phyloP scores from a whole-genome alignment of 129 eudicot species.

The Flaveria ramosissima region DNA sequence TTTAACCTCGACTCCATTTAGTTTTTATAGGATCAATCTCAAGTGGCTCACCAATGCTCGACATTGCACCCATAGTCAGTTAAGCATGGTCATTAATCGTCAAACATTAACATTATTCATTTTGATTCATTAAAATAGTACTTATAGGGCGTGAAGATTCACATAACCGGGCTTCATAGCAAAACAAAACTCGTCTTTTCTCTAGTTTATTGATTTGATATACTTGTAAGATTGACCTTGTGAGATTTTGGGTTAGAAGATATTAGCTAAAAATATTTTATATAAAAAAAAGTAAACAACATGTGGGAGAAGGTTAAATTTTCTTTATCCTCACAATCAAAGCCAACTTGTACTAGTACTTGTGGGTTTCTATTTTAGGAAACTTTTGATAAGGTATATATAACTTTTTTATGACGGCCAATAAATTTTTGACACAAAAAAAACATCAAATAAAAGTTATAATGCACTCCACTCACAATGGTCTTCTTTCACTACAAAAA shows the following conservation, averaged over 20 bases:
- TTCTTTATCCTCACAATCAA: conserved; percentile 1
- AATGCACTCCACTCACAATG: conserved; percentile 6
- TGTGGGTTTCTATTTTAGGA: conserved; percentile 13
- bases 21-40: too few species aligned
- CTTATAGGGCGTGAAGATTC: neutral
- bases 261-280: neutral
- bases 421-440: conserved; percentile 4
- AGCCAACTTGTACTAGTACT: neutral
- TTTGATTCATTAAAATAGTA: too few species aligned
- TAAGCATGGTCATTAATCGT: too few species aligned
- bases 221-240: neutral
- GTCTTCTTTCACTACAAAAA: conserved; percentile 4
- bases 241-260: neutral
- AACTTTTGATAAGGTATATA: conserved; percentile 9
- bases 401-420: neutral
- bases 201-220: neutral
- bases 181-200: neutral
- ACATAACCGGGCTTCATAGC: neutral
- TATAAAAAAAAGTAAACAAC: neutral
- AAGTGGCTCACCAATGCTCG: too few species aligned
- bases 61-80: too few species aligned
- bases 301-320: neutral
- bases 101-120: too few species aligned
- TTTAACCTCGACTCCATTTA: too few species aligned
- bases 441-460: conserved; percentile 12